Base-by-base conservation (phyloP, 192 early-diverging fungal genomes). In the Cetraspora pellucida region DNA sequence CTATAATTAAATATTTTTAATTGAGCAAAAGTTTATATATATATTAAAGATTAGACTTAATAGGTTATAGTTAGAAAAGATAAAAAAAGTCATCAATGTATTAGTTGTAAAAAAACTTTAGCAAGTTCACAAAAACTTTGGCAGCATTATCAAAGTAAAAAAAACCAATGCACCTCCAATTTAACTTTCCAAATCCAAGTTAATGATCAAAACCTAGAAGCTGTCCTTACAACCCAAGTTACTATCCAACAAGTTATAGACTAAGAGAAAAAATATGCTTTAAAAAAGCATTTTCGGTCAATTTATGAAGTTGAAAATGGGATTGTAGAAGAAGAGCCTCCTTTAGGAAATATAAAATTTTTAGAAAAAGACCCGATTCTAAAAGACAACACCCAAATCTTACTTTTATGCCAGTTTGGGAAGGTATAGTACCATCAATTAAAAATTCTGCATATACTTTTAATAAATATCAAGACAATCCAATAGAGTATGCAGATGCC, bases 401-500 rank as follows among this genome's bases (percentile, higher is more conserved):
- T 27, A 27, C 19, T 25, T 44, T 8, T 6, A 45, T 67, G 37
- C 3, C 16, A 16, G 25, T 23, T 44, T 67, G 31, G 65, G n/a
- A 67, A 31, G 31, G n/a, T 0, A 67, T 67, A 11, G n/a, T 67
- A 16, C 65, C 65, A 2, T 67, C 65, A 47, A n/a, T 14, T 16
- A 44, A 67, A 44, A 67, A 67, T 47, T 37, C 65, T 16, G 5
- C 65, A 67, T 67, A 67, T 47, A 16, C 31, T 46, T 67, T 67
- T 21, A 67, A 67, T 67, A 67, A 31, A 19, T 8, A 3, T 9
- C 3, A 23, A 43, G 31, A 44, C 19, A 21, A 47, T 16, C 17
- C 16, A 3, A 21, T 43, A 67, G 14, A 67, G 43, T 67, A 67
- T 67, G 65, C 31, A 16, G 65, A 67, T 23, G 31, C 31, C 16